Evolutionary conservation across 2,329 filamentous ascomycete genomes (phyloP), one percentile per base, ranked within the genome.

Genomic region (Monilinia aucupariae): DNA sequence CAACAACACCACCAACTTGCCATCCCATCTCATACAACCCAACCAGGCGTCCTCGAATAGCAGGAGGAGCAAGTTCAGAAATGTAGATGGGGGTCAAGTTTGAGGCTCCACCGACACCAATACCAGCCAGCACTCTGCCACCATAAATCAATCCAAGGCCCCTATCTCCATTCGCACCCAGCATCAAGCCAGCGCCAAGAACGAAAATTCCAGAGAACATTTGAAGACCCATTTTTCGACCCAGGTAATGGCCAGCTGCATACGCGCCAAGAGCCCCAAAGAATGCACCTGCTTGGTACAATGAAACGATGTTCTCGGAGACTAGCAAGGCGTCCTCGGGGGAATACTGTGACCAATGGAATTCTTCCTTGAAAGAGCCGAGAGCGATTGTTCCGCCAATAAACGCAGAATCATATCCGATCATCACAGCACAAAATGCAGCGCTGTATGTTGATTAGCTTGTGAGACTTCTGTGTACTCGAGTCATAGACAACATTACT

Each of bases 181-280:
- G 77, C 85, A 90, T 91, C 67, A 92, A 73, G 60, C 86, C 87
- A 50, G 88, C 85, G 65, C 89, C 90, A 12, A 92, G 71, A 60
- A 85, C 80, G 74, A 92, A 92, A 66, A 92, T 68, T 41, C 81
- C 61, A 2, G 80, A 76, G 72, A 86, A 88, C 53, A 85, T 67
- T 66, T 85, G 77, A 2, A 92, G 78, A 27, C 84, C 87, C 5
- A 58, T 22, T 50, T 41, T 56, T 20, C 60, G 43, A 32, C 60
- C 60, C 22, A 47, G 20, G 10, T 62, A 62, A 30, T 62, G 60
- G 20, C 60, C 60, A 32, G 60, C 60, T 5, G 47, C 48, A 47
- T 59, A 59, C 12, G 53, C 54, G 25, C 45, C 45, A 20, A 63
- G 47, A 63, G 63, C 64, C 3, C 70, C 70, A 15, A 70, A 48